A percentile compares a stretch with the other conserved stretches of the same genome.
Evolutionary conservation across 2,329 filamentous ascomycete species (phyloP).

Genomic region (Colletotrichum echinochloae): DNA sequence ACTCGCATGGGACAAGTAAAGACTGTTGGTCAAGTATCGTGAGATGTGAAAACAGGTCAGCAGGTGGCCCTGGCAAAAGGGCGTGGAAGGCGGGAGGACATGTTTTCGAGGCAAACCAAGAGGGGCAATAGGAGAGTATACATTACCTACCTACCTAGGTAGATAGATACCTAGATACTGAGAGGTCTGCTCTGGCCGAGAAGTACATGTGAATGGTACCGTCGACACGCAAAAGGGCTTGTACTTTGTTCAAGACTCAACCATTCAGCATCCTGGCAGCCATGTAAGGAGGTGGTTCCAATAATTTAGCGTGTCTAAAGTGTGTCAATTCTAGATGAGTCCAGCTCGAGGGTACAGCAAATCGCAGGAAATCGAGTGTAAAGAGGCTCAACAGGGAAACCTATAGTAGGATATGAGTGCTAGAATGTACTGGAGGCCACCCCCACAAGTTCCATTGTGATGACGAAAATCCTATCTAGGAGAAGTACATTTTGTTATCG

Average conservation of each 20-base stretch:
- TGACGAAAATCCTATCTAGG: background rate
- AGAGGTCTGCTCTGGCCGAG: no score
- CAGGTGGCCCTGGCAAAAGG: background rate
- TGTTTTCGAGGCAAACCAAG: background rate
- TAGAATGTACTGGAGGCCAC: background rate
- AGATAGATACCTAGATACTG: no score
- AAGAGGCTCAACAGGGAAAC: background rate
- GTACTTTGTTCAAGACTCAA: no score
- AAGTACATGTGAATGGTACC: background rate
- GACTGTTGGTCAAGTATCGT: background rate
- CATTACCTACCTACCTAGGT: no score
- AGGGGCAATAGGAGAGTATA: background rate
- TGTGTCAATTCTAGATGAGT: background rate
- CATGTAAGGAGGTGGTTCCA: background rate
- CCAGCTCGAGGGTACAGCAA: background rate
- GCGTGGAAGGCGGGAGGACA: background rate
- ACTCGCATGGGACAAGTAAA: background rate
- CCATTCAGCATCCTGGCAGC: background rate
- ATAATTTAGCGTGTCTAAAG: no score
- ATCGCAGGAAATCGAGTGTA: background rate
- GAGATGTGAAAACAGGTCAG: background rate
- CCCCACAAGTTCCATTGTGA: background rate
- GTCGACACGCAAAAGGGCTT: background rate
- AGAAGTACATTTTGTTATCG: background rate
- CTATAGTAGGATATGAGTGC: background rate